phyloP scores from a whole-genome alignment of 2,329 filamentous ascomycete genomes.

The Cladosporium sp. region DNA sequence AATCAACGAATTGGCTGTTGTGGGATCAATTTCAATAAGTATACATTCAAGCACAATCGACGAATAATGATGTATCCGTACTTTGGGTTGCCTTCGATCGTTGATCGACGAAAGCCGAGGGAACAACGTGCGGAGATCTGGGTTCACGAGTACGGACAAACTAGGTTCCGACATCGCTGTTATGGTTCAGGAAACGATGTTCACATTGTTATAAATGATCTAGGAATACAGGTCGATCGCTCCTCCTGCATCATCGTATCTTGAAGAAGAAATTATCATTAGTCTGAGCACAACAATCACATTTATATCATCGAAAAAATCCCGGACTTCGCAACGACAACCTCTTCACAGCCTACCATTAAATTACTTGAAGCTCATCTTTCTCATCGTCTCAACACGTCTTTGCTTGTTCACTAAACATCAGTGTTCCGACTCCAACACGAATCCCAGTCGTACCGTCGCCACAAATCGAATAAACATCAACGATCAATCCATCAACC shows the following conservation, averaged over 20 bases:
- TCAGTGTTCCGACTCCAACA: accelerated
- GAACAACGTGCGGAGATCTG: slow-evolving; percentile 18
- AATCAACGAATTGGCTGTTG: not conserved
- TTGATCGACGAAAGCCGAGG: slow-evolving; percentile 11
- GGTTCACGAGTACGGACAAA: slow-evolving; percentile 16
- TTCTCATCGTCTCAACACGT: not conserved
- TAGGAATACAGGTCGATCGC: not conserved
- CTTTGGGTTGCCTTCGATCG: not conserved
- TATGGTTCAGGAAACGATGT: not conserved
- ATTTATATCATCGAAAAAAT: not conserved
- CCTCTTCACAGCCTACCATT: not conserved
- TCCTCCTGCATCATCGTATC: not conserved
- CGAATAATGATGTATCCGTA: not conserved
- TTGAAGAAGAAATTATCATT: not conserved
- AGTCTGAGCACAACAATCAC: not conserved
- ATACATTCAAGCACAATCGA: not conserved
- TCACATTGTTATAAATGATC: not conserved
- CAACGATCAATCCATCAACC: not conserved
- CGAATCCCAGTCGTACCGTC: not conserved
- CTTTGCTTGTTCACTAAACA: not conserved
- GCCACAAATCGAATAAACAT: not conserved
- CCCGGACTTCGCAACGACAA: not conserved
- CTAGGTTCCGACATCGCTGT: slow-evolving; percentile 1
- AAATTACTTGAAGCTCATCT: not conserved
- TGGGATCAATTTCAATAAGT: not conserved